These are phyloP conservation scores for Cladosporium sp. DNA, from an alignment of 2,329 filamentous ascomycete genomes.

Conservation along the genomic window DNA sequence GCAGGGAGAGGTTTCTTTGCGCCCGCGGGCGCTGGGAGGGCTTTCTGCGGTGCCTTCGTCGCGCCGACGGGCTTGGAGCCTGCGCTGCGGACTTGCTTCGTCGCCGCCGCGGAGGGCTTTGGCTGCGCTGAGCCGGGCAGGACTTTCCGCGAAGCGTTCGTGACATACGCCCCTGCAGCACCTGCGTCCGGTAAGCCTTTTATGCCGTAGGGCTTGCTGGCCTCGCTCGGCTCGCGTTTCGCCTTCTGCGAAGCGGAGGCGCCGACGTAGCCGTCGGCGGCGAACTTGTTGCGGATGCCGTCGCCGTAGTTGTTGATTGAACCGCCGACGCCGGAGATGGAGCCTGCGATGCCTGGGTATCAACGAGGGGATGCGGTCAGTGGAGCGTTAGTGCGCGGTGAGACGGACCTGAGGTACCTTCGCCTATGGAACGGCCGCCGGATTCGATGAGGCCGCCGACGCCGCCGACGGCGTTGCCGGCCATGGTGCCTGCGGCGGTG, in stretches of 20 bases:
- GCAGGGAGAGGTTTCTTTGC: background rate
- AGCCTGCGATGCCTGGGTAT: slow-evolving; percentile 28
- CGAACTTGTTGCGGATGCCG: slow-evolving; percentile 25
- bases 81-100: slow-evolving; percentile 4
- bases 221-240: slow-evolving; percentile 9
- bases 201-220: slow-evolving; percentile 11
- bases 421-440: slow-evolving; percentile 27
- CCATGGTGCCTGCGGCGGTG: slow-evolving; percentile 32
- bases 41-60: slow-evolving; percentile 10
- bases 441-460: slow-evolving; percentile 30
- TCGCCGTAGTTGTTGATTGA: slow-evolving; percentile 32
- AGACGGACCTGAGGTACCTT: slow-evolving; percentile 25
- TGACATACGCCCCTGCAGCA: slow-evolving; percentile 8
- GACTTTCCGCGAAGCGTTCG: slow-evolving; percentile 7
- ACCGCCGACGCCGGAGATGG: slow-evolving; percentile 28
- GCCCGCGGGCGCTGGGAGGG: slow-evolving; percentile 11
- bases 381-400: slow-evolving; percentile 14
- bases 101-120: slow-evolving; percentile 1
- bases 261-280: slow-evolving; percentile 25
- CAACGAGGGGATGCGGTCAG: slow-evolving; percentile 8
- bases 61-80: slow-evolving; percentile 1
- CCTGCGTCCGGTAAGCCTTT: slow-evolving; percentile 11
- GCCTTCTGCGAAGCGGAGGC: slow-evolving; percentile 9
- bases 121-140: slow-evolving; percentile 1
- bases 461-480: slow-evolving; percentile 33